Conservation (phyloP, 306 rosid genomes). For the Citrullus mucosospermus region DNA sequence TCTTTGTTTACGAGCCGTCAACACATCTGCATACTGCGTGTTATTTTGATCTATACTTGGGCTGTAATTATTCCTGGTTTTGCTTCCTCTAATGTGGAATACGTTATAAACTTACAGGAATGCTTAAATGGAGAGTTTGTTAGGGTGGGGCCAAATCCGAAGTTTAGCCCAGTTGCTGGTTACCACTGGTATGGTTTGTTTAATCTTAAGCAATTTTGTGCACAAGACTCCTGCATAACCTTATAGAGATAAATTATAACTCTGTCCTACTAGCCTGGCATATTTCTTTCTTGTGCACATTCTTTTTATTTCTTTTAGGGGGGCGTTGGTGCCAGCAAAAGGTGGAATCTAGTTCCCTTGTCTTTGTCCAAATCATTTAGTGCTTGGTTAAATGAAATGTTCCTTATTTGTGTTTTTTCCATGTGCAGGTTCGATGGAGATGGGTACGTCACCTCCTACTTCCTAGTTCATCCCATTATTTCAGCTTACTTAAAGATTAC, state of each 20-base stretch:
- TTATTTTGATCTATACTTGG: neutral
- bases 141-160: constrained; percentile 86
- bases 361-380: neutral
- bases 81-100: neutral
- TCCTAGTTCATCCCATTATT: constrained; percentile 6
- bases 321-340: neutral
- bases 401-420: constrained; percentile 17
- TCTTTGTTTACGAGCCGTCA: neutral
- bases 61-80: neutral
- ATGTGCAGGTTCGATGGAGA: constrained; percentile 95
- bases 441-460: constrained; percentile 48
- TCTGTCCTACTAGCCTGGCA: neutral
- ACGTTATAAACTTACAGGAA: constrained; percentile 30
- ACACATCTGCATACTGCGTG: neutral
- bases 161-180: constrained; percentile 79
- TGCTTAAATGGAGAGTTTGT: constrained; percentile 96
- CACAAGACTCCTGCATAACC: neutral
- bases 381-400: neutral
- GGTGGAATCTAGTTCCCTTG: neutral
- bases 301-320: neutral
- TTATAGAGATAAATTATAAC: neutral
- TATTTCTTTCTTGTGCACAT: neutral
- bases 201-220: neutral
- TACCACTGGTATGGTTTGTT: constrained; percentile 54
- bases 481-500: constrained; percentile 11